Evolutionary conservation across 2,329 filamentous ascomycete species (phyloP).

Genomic region (Pseudopithomyces maydicus): DNA sequence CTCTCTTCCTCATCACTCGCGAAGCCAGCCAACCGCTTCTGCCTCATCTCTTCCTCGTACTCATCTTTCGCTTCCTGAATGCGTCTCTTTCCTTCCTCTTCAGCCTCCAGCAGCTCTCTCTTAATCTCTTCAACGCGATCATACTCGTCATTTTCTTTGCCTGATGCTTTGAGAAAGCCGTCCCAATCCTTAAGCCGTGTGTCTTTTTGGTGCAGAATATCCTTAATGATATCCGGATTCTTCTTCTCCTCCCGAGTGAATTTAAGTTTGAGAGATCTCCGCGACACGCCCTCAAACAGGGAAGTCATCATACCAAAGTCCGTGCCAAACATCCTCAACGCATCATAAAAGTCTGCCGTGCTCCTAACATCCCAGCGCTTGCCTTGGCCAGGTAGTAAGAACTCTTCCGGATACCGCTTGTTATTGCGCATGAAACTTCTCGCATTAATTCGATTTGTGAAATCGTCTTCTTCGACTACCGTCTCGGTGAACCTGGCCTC

Average conservation of each 20-base stretch:
- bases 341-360: constrained; percentile 77
- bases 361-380: constrained; percentile 68
- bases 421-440: constrained; percentile 70
- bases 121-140: constrained; percentile 43
- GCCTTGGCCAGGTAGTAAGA: constrained; percentile 52
- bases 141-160: constrained; percentile 44
- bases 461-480: constrained; percentile 77
- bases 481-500: constrained; percentile 58
- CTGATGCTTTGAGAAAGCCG: constrained; percentile 39
- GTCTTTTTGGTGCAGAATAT: constrained; percentile 58
- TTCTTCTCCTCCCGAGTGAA: constrained; percentile 79
- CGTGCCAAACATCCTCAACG: constrained; percentile 76
- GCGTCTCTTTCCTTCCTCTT: constrained; percentile 42
- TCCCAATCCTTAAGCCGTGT: constrained; percentile 15
- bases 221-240: constrained; percentile 67
- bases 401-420: constrained; percentile 53
- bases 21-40: constrained; percentile 29
- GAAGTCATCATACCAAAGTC: constrained; percentile 81
- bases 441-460: constrained; percentile 72
- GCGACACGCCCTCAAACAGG: constrained; percentile 74
- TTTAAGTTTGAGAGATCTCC: constrained; percentile 79
- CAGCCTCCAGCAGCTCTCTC: constrained; percentile 33
- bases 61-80: constrained; percentile 36
- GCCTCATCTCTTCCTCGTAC: constrained; percentile 39
- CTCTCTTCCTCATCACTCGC: constrained; percentile 18